Evolutionary conservation across 2,329 filamentous ascomycete species (phyloP).

Genomic region (Colletotrichum neosansevieriae): DNA sequence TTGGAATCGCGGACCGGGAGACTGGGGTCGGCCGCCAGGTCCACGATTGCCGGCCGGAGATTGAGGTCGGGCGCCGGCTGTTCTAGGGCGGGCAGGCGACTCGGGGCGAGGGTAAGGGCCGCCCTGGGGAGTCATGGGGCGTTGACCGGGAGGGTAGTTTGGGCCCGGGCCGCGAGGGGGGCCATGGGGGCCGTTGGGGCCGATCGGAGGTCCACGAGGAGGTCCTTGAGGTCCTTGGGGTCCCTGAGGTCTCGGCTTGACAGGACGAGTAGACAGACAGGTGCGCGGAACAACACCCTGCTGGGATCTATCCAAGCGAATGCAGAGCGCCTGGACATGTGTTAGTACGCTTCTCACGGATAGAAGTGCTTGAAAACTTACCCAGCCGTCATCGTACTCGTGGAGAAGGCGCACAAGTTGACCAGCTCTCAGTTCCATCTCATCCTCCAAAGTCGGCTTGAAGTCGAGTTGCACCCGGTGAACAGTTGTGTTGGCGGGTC

Average conservation of each 20-base stretch:
- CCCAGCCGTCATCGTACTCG: conserved; percentile 98
- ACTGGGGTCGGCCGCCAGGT: conserved; percentile 56
- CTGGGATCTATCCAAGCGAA: conserved; percentile 87
- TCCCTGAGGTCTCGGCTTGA: conserved; percentile 81
- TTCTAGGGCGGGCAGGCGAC: conserved; percentile 50
- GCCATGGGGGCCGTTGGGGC: conserved; percentile 52
- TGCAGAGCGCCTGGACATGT: conserved; percentile 80
- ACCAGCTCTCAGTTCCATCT: conserved; percentile 84
- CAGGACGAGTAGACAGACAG: conserved; percentile 90
- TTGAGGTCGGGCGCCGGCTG: conserved; percentile 52
- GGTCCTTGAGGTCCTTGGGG: conserved; percentile 60
- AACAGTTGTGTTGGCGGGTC: conserved; percentile 73
- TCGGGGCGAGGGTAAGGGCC: conserved; percentile 50
- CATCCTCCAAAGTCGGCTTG: conserved; percentile 90
- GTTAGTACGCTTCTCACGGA: conserved; percentile 45
- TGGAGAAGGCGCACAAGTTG: conserved; percentile 90
- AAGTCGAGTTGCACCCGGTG: conserved; percentile 97
- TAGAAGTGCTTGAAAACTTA: conserved; percentile 61
- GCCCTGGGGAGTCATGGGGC: conserved; percentile 55
- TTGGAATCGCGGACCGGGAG: conserved; percentile 56
- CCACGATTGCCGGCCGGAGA: conserved; percentile 55
- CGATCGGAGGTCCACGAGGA: conserved; percentile 67
- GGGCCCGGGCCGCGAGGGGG: conserved; percentile 48
- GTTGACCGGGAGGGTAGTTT: conserved; percentile 49
- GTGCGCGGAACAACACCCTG: conserved; percentile 95